Evolutionary conservation across 2,329 filamentous ascomycete genomes (phyloP).

Genomic region (Trichophyton benhamiae): DNA sequence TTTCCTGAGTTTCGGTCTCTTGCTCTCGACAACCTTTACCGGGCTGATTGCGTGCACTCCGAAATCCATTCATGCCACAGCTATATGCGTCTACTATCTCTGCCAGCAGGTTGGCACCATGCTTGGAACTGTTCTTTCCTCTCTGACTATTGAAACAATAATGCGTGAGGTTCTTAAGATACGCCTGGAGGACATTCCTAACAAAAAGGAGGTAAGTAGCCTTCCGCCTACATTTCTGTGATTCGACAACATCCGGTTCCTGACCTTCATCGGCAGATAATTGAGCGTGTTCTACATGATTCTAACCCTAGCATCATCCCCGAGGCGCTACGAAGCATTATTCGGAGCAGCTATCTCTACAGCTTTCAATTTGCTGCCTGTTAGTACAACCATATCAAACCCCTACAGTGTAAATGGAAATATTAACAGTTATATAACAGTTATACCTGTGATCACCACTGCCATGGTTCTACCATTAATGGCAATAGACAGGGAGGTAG

Average conservation of each 20-base stretch:
- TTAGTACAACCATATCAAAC: background rate
- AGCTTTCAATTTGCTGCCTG: constrained; percentile 1
- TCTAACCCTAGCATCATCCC: background rate
- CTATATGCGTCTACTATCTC: constrained; percentile 2
- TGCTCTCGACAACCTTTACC: background rate
- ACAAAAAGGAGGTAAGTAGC: background rate
- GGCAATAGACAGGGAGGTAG: background rate
- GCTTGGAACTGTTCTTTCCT: constrained; percentile 1
- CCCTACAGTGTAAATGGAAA: background rate
- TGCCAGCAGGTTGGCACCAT: constrained; percentile 4
- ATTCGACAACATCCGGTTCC: background rate
- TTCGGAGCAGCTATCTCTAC: background rate
- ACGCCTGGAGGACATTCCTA: background rate
- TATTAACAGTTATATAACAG: background rate
- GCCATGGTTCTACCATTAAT: background rate
- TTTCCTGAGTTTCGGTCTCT: background rate
- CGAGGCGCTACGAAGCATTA: background rate
- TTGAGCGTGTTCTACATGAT: background rate
- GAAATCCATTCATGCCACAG: background rate
- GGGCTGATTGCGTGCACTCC: background rate
- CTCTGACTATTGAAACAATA: background rate
- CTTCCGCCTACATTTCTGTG: background rate
- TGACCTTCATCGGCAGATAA: background rate
- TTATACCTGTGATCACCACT: background rate
- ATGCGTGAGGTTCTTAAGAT: background rate